These are phyloP conservation scores for Leccinum fibrillosum DNA, from an alignment of 768 basidiomycete genomes.

Conservation along the genomic window DNA sequence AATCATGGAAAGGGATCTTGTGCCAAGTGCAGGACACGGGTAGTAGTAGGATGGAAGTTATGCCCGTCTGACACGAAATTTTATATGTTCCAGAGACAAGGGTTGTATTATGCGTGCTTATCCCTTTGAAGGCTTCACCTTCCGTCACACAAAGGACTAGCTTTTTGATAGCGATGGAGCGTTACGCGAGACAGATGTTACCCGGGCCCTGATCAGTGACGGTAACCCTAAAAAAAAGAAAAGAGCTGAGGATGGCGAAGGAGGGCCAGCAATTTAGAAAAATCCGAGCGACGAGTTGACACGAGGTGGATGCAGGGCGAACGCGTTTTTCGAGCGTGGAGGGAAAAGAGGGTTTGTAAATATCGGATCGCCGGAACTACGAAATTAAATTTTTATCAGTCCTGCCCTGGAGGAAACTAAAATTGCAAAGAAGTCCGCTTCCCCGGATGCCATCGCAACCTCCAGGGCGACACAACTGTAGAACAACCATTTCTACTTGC, in stretches of 20 bases:
- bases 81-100: conserved; percentile 11
- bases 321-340: conserved; percentile 1
- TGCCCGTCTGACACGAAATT: neutral
- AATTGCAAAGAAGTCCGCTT: neutral
- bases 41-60: neutral
- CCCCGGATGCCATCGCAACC: neutral
- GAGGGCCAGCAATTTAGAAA: neutral
- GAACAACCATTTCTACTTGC: neutral
- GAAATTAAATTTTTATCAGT: neutral
- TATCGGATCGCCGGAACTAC: neutral
- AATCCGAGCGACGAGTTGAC: neutral
- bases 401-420: neutral
- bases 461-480: too few relatives aligned
- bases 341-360: neutral
- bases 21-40: neutral
- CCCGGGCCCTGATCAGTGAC: conserved; percentile 1
- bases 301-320: conserved; percentile 13
- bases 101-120: neutral
- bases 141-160: neutral
- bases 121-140: neutral
- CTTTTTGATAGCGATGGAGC: neutral
- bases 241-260: neutral
- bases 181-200: conserved; percentile 1
- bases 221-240: neutral
- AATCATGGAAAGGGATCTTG: conserved; percentile 5